Evolutionary conservation across 768 basidiomycete species (phyloP).

Genomic region (Erythrobasidium yunnanense): DNA sequence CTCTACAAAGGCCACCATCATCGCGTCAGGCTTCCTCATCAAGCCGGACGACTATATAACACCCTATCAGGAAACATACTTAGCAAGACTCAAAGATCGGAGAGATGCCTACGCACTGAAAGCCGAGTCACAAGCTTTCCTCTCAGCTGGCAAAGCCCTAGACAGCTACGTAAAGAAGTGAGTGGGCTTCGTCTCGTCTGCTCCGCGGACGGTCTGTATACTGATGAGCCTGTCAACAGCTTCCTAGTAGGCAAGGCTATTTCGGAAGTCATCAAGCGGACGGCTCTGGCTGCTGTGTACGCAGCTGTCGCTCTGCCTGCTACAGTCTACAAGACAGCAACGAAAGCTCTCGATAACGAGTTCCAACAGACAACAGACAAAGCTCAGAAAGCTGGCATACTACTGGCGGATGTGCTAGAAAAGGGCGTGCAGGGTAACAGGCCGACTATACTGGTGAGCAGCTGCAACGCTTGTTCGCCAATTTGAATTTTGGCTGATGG

Average conservation of each 20-base stretch:
- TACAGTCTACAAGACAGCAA: constrained; percentile 33
- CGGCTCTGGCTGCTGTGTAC: constrained; percentile 44
- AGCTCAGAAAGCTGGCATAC: constrained; percentile 45
- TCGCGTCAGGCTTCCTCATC: constrained; percentile 45
- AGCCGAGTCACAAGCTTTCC: constrained; percentile 42
- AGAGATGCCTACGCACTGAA: constrained; percentile 45
- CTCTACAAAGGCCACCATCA: constrained; percentile 40
- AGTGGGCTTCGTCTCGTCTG: not conserved
- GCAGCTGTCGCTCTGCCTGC: constrained; percentile 41
- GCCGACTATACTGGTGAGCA: constrained; percentile 44
- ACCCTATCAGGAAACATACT: constrained; percentile 36
- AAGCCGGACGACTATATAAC: constrained; percentile 42
- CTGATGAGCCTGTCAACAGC: not conserved
- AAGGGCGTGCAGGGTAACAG: constrained; percentile 46
- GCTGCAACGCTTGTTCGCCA: not conserved
- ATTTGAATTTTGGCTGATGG: not conserved
- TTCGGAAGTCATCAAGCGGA: constrained; percentile 46
- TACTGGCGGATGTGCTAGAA: constrained; percentile 46
- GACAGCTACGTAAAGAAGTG: constrained; percentile 39
- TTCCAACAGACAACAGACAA: constrained; percentile 42
- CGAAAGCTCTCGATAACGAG: constrained; percentile 38
- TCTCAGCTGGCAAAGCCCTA: constrained; percentile 39
- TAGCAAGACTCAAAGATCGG: constrained; percentile 33
- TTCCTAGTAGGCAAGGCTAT: constrained; percentile 28
- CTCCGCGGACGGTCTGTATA: not conserved